Evolutionary conservation across 2,329 filamentous ascomycete genomes (phyloP).

Genomic region (Bipolaris cookei): DNA sequence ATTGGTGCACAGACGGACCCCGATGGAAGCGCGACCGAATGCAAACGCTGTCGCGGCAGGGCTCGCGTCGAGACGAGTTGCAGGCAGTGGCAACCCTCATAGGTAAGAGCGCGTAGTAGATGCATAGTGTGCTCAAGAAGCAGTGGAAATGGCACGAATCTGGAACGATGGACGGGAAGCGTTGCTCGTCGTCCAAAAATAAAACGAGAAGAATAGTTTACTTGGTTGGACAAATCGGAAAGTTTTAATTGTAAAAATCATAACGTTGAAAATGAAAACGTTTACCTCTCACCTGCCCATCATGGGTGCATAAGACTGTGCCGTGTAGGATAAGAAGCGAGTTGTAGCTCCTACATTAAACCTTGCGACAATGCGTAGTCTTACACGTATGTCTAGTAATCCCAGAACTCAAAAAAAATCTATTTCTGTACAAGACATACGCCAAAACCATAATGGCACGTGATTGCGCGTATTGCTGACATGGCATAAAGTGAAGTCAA

Average conservation of each 20-base stretch:
- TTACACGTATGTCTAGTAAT: too few species aligned
- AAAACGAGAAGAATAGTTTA: slow-evolving; percentile 15
- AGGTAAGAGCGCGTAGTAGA: slow-evolving; percentile 17
- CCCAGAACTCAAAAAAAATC: too few species aligned
- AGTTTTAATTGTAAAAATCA: not conserved
- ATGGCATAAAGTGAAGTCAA: slow-evolving; percentile 1
- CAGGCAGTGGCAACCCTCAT: slow-evolving; percentile 18
- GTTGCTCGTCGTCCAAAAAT: slow-evolving; percentile 10
- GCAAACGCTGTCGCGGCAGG: slow-evolving; percentile 34
- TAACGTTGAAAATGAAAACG: not conserved
- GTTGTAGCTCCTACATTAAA: too few species aligned
- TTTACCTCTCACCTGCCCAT: not conserved
- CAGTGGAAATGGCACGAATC: slow-evolving; percentile 13
- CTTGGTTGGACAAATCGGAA: too few species aligned
- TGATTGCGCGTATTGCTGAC: not conserved
- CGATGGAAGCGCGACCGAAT: slow-evolving; percentile 19
- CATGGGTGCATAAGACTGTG: too few species aligned
- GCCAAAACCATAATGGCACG: too few species aligned
- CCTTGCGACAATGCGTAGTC: too few species aligned
- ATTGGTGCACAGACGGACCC: slow-evolving; percentile 30
- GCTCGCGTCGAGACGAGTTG: slow-evolving; percentile 22
- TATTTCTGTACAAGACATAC: too few species aligned
- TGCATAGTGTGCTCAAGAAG: not conserved
- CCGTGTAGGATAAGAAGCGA: too few species aligned
- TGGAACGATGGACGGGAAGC: not conserved